These are phyloP conservation scores for Mycena citricolor DNA, from an alignment of 1,284 basidiomycete genomes.

Conservation along the genomic window DNA sequence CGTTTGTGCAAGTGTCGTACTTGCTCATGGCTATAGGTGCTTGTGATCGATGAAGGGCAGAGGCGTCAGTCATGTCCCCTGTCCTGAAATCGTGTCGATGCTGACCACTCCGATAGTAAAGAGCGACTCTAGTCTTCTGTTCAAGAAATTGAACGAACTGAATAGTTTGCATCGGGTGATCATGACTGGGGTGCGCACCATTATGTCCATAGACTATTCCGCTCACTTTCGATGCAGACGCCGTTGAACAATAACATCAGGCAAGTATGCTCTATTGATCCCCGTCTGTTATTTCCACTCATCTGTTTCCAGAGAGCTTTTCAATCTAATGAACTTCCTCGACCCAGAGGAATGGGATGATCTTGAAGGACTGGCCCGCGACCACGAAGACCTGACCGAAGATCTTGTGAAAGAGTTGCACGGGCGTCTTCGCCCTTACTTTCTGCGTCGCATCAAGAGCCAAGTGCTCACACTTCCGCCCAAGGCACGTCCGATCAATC, in stretches of 20 bases:
- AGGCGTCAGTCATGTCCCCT: conserved; percentile 55
- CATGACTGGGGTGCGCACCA: conserved; percentile 75
- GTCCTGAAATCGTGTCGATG: conserved; percentile 4
- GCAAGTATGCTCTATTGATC: too few species aligned
- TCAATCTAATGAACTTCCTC: conserved; percentile 94
- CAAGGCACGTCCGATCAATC: conserved; percentile 49
- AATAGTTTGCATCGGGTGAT: conserved; percentile 82
- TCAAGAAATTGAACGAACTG: conserved; percentile 80
- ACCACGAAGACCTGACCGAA: conserved; percentile 76
- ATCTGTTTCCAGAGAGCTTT: too few species aligned
- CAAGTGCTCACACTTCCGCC: conserved; percentile 91
- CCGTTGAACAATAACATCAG: conserved; percentile 96
- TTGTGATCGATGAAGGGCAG: conserved; percentile 94
- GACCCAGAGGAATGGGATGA: conserved; percentile 77
- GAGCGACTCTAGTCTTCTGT: conserved; percentile 77
- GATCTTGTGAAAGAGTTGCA: conserved; percentile 81
- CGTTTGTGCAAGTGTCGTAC: conserved; percentile 1
- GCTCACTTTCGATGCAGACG: conserved; percentile 51
- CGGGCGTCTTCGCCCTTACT: conserved; percentile 80
- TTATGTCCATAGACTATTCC: conserved; percentile 2
- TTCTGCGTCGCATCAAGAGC: conserved; percentile 89
- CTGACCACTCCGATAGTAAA: conserved; percentile 59
- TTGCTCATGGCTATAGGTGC: conserved; percentile 35
- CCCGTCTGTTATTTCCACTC: too few species aligned
- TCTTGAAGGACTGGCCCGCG: conserved; percentile 67